Evolutionary conservation across 257 asterid genomes (phyloP), one percentile per base, ranked within the genome.

Genomic region (Ilex aquifolium): DNA sequence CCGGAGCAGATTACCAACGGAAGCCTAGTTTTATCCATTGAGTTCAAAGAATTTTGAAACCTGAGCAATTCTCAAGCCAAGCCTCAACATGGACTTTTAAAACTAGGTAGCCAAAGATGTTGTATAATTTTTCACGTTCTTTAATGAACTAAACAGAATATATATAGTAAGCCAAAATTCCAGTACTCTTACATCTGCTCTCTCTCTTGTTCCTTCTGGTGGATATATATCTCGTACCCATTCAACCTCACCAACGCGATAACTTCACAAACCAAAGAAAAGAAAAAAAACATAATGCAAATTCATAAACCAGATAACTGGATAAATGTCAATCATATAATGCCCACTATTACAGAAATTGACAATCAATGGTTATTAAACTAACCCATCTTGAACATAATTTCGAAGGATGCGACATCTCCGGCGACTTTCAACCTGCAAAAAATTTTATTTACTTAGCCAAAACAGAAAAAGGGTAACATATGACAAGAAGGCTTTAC

Each of bases 371-470:
- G 30, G 15, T 53, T 0, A 15, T 53, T 14, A 65, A 64, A 65
- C 77, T 83, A 71, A 93, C 99, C 99, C 97, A 55, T 93, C 99
- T 80, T 93, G 99, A 76, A 81, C 95, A 97, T 97, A 87, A 70
- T 80, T 74, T 31, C 70, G 96, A 69, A 84, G 52, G 46, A 90
- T 82, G 64, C 74, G 88, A 66, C 95, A 93, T 87, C 99, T 85
- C 59, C 97, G 76, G 50, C 95, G 92, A 73, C 99, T 85, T 82
- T 93, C 92, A 74, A 90, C 85, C 99, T 93, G 87, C 82, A 53
- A 17, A 52, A 60, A 69, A 62, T 66, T 69, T 42, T 51, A 69
- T 32, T 61, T 6, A 13, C 36, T 67, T 59, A 77, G 59, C 70
- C 58, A 27, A 61, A 21, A 51, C 30, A 12, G 69, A 69, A 32